Evolutionary conservation across 2,329 filamentous ascomycete species (phyloP), one percentile per base, ranked within the genome.

Genomic region (Pyricularia sp.): DNA sequence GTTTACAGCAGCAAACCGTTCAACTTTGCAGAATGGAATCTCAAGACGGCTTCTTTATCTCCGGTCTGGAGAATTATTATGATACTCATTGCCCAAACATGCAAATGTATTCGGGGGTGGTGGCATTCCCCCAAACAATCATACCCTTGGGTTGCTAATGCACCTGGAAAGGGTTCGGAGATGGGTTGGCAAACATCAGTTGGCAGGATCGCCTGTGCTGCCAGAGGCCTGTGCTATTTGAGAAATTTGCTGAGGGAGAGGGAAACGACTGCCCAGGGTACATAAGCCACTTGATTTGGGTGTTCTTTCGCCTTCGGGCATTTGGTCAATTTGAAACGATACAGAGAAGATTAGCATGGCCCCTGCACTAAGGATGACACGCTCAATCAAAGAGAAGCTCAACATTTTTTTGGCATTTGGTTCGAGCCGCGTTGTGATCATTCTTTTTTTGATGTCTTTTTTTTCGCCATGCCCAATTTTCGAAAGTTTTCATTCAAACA

Each of bases 321-420:
- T 73, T 72, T 75, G 72, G 72, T 74, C 72, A 73, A 74, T 74
- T 74, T 71, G 71, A 73, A 74, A 73, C 72, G 70, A 73, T 74
- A 73, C 71, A 74, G 72, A 73, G 72, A 73, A 73, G 71, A 73
- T 73, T 73, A 74, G 73, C 73, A 74, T 74, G 72, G 73, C 72
- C 73, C 73, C 73, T 74, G 73, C 85, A 88, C 92, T 93, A 94
- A 94, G 92, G 92, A 94, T 94, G 92, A 94, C 91, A 93, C 89
- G 88, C 88, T 90, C 65, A 72, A 67, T 70, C 71, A 74, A 74
- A 91, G 89, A 90, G 88, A 89, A 87, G 85, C 87, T 86, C 84
- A 84, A 82, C 81, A 86, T 86, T 88, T 90, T 89, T 88, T 86
- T 71, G 66, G 58, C 11, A 11, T 33, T 31, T 30, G 14, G 66